phyloP scores from a whole-genome alignment of 257 asterid species.

The Craterostigma plantagineum region DNA sequence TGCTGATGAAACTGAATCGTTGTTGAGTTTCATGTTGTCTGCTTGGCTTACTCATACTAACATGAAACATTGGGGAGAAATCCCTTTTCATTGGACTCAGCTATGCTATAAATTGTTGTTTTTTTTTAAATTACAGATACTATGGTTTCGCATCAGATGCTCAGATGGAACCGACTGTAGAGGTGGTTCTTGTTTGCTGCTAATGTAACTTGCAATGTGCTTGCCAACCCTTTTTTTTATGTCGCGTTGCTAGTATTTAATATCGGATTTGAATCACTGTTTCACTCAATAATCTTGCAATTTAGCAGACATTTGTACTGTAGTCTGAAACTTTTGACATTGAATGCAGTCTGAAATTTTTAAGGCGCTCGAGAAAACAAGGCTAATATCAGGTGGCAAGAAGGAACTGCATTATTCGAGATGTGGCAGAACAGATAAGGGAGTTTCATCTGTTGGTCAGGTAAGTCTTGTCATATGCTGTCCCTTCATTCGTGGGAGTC shows the following conservation, averaged over 20 bases:
- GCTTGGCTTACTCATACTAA: not conserved
- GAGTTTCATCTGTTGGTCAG: constrained; percentile 97
- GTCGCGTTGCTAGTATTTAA: not conserved
- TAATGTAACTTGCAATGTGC: not conserved
- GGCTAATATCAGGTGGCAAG: constrained; percentile 64
- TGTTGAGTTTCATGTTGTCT: constrained; percentile 3
- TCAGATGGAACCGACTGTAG: constrained; percentile 87
- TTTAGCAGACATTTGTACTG: constrained; percentile 4
- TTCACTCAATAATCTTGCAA: not conserved
- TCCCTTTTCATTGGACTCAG: constrained; percentile 2
- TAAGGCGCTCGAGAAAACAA: constrained; percentile 63
- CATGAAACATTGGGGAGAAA: constrained; percentile 1
- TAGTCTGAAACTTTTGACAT: too few relatives aligned
- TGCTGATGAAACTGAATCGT: constrained; percentile 12
- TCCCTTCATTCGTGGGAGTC: not conserved
- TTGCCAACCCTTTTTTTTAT: too few relatives aligned
- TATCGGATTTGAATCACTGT: not conserved
- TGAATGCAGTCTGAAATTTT: constrained; percentile 91
- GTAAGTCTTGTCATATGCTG: constrained; percentile 22
- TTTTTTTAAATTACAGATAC: constrained; percentile 28
- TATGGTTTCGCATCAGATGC: constrained; percentile 95
- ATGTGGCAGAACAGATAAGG: constrained; percentile 98
- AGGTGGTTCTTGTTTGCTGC: constrained; percentile 26
- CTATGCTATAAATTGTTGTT: constrained; percentile 1
- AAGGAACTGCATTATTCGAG: constrained; percentile 72